phyloP scores from a whole-genome alignment of 2,329 filamentous ascomycete species.

The Diaporthe amygdali region DNA sequence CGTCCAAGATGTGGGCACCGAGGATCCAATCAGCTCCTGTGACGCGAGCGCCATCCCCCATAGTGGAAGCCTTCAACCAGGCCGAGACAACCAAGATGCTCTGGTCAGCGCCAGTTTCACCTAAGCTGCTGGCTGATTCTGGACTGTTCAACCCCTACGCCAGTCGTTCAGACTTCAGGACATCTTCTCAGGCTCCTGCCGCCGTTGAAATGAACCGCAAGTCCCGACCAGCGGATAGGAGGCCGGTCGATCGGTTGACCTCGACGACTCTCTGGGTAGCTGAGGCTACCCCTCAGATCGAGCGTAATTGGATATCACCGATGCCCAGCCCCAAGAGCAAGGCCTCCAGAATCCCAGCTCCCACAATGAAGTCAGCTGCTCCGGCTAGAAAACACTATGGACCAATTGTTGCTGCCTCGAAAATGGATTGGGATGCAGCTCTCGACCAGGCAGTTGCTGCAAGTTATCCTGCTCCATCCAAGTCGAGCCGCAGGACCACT shows the following conservation, averaged over 20 bases:
- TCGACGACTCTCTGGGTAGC: constrained; percentile 35
- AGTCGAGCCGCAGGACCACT: neutral
- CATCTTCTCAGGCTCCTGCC: constrained; percentile 37
- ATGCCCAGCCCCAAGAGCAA: constrained; percentile 1
- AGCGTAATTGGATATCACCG: constrained; percentile 36
- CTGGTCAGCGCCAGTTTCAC: constrained; percentile 28
- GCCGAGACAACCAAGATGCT: neutral
- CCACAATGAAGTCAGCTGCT: neutral
- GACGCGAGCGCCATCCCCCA: neutral
- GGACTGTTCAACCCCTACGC: constrained; percentile 33
- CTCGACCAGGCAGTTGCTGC: constrained; percentile 17
- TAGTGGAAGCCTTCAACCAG: neutral
- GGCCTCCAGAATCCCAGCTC: neutral
- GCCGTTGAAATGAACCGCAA: constrained; percentile 37
- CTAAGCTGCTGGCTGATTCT: constrained; percentile 9
- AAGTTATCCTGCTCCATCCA: constrained; percentile 15
- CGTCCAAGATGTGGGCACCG: constrained; percentile 17
- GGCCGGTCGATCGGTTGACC: constrained; percentile 33
- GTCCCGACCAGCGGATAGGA: constrained; percentile 30
- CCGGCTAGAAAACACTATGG: constrained; percentile 31
- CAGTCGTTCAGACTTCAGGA: constrained; percentile 33
- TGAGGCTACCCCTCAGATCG: neutral
- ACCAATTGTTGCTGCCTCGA: neutral
- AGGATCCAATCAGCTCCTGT: neutral
- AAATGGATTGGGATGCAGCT: constrained; percentile 34